Percentiles rank a stretch among this genome's conserved stretches.
Conservation (phyloP, 768 basidiomycete genomes). For the Suillus americanus region DNA sequence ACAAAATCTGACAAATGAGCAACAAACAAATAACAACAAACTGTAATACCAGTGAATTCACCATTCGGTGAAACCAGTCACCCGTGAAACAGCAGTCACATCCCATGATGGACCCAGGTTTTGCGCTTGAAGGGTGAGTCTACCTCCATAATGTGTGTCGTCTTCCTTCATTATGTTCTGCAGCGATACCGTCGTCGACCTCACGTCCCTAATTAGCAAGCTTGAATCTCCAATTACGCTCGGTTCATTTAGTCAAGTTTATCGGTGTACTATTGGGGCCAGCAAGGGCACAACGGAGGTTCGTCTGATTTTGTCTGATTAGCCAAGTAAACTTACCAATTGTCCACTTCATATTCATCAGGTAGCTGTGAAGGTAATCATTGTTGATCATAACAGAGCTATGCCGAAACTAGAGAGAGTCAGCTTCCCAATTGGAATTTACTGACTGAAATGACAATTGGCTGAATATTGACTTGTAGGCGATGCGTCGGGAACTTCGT, state of each 20-base stretch:
- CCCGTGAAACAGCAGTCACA: background rate
- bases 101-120: background rate
- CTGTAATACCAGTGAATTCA: no score
- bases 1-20: no score
- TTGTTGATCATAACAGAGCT: background rate
- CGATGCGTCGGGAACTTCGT: conserved; percentile 18
- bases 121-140: background rate
- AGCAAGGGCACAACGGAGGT: background rate
- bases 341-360: background rate
- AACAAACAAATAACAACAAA: no score
- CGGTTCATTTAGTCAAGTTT: background rate
- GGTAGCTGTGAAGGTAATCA: background rate
- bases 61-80: background rate
- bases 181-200: background rate
- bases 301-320: background rate
- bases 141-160: background rate
- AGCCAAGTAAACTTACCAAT: background rate
- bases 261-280: background rate
- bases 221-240: background rate
- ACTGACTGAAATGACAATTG: background rate
- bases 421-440: background rate
- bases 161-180: background rate
- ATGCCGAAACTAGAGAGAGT: background rate
- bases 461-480: conserved; percentile 2
- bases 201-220: background rate